Base-by-base conservation (phyloP, 352 stramenopile species). In the Phytopythium vexans region DNA sequence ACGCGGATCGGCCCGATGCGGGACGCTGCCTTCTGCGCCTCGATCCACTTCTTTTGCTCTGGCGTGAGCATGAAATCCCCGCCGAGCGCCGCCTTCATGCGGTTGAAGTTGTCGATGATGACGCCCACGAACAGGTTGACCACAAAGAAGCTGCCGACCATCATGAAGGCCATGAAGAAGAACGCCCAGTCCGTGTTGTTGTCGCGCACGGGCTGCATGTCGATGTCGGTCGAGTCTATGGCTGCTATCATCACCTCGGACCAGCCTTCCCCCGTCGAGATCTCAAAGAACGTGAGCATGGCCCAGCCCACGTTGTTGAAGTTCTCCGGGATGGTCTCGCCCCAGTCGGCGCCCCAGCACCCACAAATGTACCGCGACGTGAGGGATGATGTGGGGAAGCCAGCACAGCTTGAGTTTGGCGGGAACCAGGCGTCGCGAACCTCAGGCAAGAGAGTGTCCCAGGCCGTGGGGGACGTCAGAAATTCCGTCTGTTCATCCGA, bases 51-150 rank as follows among this genome's bases (percentile, higher is more conserved):
- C 49, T 92, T 86, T 53, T 97, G 88, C 42, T 97, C 83, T 3
- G 88, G 76, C 4, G 92, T 97, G 46, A 98, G 71, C 56, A 94
- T 66, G 40, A 80, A 84, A 37, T 92, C 75, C 3, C 77, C 83
- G 6, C 82, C 83, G 4, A 95, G 50, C 2, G 74, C 70, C 2
- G 63, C 71, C 39, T 95, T 97, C 88, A 95, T 95, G 33, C 83
- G 74, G 46, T 96, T 96, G 56, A 98, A 98, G 50, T 97, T 97
- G 52, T 98, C 92, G 44, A 97, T 96, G 55, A 98, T 96, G 8
- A 98, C 87, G 7, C 92, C 92, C 0, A 97, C 83, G 52, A 98
- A 98, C 0, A 98, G 68, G 38, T 98, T 97, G 31, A 98, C 86
- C 4, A 97, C 85, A 48, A 98, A 97, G 55, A 97, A 98, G 48